Conservation (phyloP, 148 eudicot genomes). For the Rhododendron simsii region DNA sequence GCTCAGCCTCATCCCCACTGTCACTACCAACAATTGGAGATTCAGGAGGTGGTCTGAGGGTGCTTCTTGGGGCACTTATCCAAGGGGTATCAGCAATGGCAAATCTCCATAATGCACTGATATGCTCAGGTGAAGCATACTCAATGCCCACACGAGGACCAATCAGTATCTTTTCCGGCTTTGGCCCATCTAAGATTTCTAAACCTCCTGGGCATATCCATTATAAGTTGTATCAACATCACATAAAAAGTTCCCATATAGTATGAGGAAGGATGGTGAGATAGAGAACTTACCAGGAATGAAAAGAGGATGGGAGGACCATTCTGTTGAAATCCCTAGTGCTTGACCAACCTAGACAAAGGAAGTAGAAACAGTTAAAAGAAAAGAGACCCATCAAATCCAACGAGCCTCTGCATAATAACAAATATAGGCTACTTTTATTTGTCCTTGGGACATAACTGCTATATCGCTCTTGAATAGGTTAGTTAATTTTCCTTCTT, state of each 20-base stretch:
- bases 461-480: background rate
- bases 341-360: slow-evolving; percentile 80
- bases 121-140: slow-evolving; percentile 79
- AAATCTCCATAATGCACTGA: slow-evolving; percentile 84
- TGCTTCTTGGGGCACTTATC: slow-evolving; percentile 90
- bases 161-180: slow-evolving; percentile 67
- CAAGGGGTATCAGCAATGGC: slow-evolving; percentile 75
- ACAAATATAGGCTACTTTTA: background rate
- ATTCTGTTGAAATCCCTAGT: slow-evolving; percentile 79
- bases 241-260: background rate
- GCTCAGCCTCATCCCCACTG: background rate
- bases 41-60: slow-evolving; percentile 46
- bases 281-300: slow-evolving; percentile 46
- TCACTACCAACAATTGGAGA: background rate
- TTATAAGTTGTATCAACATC: background rate
- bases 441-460: background rate
- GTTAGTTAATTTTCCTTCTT: background rate
- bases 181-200: slow-evolving; percentile 80
- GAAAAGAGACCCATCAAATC: slow-evolving; percentile 40
- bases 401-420: background rate
- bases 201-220: slow-evolving; percentile 51
- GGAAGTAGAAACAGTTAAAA: background rate
- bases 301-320: slow-evolving; percentile 88
- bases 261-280: background rate
- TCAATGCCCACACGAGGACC: slow-evolving; percentile 95